These are phyloP conservation scores for Podospora bellae-mahoneyi DNA, from an alignment of 495 filamentous ascomycete genomes.

Conservation along the genomic window DNA sequence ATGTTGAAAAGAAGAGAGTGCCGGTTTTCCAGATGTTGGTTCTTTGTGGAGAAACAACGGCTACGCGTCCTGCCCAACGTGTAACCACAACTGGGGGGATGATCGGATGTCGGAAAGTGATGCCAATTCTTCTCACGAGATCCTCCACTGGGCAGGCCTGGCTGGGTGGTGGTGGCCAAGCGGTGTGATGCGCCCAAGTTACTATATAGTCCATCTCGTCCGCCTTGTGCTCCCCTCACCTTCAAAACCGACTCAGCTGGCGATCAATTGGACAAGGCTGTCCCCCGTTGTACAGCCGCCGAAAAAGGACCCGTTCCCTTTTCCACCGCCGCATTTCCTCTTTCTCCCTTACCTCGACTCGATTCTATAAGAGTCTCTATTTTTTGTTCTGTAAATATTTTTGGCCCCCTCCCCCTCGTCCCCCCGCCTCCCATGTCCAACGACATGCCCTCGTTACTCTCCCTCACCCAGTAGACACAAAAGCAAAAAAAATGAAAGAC, in stretches of 20 bases:
- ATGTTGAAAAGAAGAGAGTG: background rate
- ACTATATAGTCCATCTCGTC: background rate
- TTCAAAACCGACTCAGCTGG: background rate
- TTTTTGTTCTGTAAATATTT: background rate
- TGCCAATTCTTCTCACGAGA: background rate
- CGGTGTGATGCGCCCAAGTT: background rate
- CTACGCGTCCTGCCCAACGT: background rate
- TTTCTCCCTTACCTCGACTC: background rate
- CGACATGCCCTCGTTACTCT: too few relatives aligned
- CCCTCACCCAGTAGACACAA: background rate
- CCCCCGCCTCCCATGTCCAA: background rate
- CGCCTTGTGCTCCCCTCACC: background rate
- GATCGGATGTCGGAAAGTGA: background rate
- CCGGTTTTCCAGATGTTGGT: background rate
- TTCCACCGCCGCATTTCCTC: background rate
- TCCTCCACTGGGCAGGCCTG: background rate
- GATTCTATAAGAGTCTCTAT: background rate
- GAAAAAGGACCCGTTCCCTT: background rate
- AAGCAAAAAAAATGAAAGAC: background rate
- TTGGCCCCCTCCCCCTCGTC: background rate
- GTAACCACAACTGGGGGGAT: background rate
- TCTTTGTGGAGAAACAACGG: background rate
- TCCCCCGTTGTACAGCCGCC: background rate
- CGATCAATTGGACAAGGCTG: background rate
- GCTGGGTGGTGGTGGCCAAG: too few relatives aligned